Conservation (phyloP, 306 rosid species). For the Prunus mongolica region DNA sequence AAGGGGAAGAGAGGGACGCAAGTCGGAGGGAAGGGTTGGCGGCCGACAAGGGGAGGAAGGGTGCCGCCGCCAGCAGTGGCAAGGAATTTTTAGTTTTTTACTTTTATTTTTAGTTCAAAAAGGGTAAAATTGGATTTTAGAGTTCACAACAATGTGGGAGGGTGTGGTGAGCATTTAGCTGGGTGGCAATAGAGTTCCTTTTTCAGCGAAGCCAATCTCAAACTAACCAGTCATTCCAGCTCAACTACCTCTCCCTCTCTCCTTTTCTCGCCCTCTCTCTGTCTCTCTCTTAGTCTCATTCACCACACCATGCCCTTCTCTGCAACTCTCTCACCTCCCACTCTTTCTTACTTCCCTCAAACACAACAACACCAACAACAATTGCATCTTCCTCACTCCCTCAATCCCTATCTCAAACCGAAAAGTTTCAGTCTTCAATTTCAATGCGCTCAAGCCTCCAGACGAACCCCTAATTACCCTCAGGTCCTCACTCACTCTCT, state of each 20-base stretch:
- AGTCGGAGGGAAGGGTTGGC: too few relatives aligned
- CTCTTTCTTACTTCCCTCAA: slow-evolving; percentile 7
- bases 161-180: background rate
- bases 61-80: too few relatives aligned
- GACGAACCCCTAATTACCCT: slow-evolving; percentile 42
- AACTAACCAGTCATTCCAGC: background rate
- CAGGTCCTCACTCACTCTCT: slow-evolving; percentile 24
- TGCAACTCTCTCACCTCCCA: slow-evolving; percentile 13
- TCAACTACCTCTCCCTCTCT: background rate
- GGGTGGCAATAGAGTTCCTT: too few relatives aligned
- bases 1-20: too few relatives aligned
- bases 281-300: background rate
- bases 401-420: slow-evolving; percentile 8
- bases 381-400: background rate
- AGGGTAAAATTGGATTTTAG: background rate
- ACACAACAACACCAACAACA: background rate
- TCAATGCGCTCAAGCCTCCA: slow-evolving; percentile 36
- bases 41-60: too few relatives aligned
- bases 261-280: background rate
- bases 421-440: slow-evolving; percentile 6
- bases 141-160: background rate
- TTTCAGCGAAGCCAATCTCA: background rate
- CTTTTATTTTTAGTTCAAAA: too few relatives aligned
- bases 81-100: too few relatives aligned
- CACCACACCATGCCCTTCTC: slow-evolving; percentile 37